phyloP scores from a whole-genome alignment of 2,329 filamentous ascomycete species.

The Graphium sp. region DNA sequence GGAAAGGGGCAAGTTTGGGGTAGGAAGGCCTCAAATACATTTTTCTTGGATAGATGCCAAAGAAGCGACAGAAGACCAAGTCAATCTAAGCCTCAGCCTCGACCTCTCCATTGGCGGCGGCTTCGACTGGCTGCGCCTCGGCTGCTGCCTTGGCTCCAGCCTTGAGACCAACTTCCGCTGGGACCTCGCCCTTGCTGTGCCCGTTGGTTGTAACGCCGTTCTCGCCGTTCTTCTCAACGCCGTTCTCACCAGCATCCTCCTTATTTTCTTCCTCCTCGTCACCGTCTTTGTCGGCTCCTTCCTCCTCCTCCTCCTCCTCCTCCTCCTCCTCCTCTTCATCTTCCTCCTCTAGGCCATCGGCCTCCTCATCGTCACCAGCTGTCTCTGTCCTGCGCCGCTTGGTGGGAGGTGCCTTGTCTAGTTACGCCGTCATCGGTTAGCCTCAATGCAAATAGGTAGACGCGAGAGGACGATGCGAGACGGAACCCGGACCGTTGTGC shows the following conservation, averaged over 20 bases:
- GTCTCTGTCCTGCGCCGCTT: slow-evolving; percentile 33
- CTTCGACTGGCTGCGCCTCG: slow-evolving; percentile 4
- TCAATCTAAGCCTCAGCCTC: slow-evolving; percentile 1
- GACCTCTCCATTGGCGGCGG: too few relatives aligned
- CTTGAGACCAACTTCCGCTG: slow-evolving; percentile 6
- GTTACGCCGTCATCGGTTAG: background rate
- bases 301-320: slow-evolving; percentile 11
- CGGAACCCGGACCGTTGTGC: slow-evolving; percentile 2
- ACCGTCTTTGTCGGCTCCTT: slow-evolving; percentile 9
- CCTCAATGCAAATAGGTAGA: background rate
- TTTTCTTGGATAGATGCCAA: background rate
- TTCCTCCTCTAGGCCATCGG: slow-evolving; percentile 15
- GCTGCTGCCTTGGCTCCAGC: slow-evolving; percentile 5
- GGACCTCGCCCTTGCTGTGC: background rate
- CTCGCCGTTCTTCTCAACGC: background rate
- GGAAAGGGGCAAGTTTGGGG: slow-evolving; percentile 1
- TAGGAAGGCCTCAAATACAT: too few relatives aligned
- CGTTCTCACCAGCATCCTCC: slow-evolving; percentile 9
- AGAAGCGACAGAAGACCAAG: slow-evolving; percentile 1
- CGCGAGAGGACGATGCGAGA: slow-evolving; percentile 5
- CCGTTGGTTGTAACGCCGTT: background rate
- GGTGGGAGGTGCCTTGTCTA: slow-evolving; percentile 24
- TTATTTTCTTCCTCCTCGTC: slow-evolving; percentile 11
- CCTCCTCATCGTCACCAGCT: slow-evolving; percentile 11
- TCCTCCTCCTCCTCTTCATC: slow-evolving; percentile 17